Conservation (phyloP, 257 asterid species). For the Ilex aquifolium region DNA sequence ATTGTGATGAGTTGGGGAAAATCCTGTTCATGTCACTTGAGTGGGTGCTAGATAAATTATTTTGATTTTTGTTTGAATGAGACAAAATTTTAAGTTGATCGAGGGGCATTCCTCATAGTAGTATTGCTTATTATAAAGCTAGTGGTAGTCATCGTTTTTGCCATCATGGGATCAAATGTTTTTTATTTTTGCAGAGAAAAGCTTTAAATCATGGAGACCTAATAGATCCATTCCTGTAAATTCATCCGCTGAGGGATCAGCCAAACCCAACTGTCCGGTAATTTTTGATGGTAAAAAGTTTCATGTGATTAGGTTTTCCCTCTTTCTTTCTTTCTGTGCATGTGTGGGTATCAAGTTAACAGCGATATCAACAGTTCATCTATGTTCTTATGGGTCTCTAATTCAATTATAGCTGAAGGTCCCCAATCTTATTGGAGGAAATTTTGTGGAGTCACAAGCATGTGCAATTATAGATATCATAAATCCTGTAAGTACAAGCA, state of each 20-base stretch:
- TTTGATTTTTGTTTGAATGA: too few relatives aligned
- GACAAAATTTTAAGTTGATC: too few relatives aligned
- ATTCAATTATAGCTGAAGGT: slow-evolving; percentile 20
- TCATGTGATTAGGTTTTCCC: background rate
- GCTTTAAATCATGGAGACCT: slow-evolving; percentile 34
- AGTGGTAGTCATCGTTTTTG: too few relatives aligned
- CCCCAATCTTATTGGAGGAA: slow-evolving; percentile 36
- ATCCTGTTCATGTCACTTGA: too few relatives aligned
- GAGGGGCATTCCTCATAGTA: too few relatives aligned
- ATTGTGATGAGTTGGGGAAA: too few relatives aligned
- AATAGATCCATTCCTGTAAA: slow-evolving; percentile 11
- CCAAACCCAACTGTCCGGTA: slow-evolving; percentile 19
- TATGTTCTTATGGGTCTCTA: background rate
- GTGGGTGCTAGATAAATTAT: too few relatives aligned
- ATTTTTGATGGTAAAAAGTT: slow-evolving; percentile 7
- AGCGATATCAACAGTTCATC: too few relatives aligned
- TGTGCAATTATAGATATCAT: slow-evolving; percentile 26
- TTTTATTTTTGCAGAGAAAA: slow-evolving; percentile 23
- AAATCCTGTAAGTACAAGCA: slow-evolving; percentile 32
- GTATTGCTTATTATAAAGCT: too few relatives aligned
- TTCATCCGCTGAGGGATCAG: slow-evolving; percentile 17
- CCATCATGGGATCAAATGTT: too few relatives aligned
- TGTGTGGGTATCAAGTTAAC: too few relatives aligned
- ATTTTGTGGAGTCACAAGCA: slow-evolving; percentile 32
- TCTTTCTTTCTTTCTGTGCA: background rate